Evolutionary conservation across 2,329 filamentous ascomycete genomes (phyloP).

Genomic region (Cercospora sp.): DNA sequence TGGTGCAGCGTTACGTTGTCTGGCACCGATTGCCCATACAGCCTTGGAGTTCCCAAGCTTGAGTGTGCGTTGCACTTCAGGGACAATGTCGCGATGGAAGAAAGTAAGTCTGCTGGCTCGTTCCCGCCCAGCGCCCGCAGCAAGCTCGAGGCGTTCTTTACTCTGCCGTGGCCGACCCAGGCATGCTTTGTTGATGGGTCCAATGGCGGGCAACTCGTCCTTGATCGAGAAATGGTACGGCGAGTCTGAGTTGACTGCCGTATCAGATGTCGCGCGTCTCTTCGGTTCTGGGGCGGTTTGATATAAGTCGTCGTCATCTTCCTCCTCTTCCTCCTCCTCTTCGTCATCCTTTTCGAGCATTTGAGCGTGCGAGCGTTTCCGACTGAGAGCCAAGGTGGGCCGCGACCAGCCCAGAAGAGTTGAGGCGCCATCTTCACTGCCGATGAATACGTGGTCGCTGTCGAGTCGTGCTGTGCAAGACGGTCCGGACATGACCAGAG

Average conservation of each 20-base stretch:
- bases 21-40: constrained; percentile 71
- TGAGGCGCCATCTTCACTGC: constrained; percentile 81
- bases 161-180: constrained; percentile 58
- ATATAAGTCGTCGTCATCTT: constrained; percentile 64
- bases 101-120: constrained; percentile 69
- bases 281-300: constrained; percentile 55
- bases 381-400: constrained; percentile 61
- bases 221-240: constrained; percentile 69
- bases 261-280: constrained; percentile 41
- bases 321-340: constrained; percentile 51
- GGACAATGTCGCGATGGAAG: constrained; percentile 75
- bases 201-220: constrained; percentile 74
- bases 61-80: constrained; percentile 67
- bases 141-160: constrained; percentile 50
- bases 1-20: constrained; percentile 8
- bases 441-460: constrained; percentile 73
- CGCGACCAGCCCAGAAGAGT: constrained; percentile 76
- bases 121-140: constrained; percentile 63
- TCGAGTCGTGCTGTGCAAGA: constrained; percentile 71
- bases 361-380: constrained; percentile 64
- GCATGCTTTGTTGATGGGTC: constrained; percentile 73
- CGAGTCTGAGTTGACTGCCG: constrained; percentile 54
- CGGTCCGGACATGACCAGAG: constrained; percentile 60
- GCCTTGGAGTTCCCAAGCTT: constrained; percentile 71
- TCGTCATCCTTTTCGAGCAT: constrained; percentile 54